These are phyloP conservation scores for Leccinum disarticulatum DNA, from an alignment of 768 basidiomycete species.

Conservation along the genomic window DNA sequence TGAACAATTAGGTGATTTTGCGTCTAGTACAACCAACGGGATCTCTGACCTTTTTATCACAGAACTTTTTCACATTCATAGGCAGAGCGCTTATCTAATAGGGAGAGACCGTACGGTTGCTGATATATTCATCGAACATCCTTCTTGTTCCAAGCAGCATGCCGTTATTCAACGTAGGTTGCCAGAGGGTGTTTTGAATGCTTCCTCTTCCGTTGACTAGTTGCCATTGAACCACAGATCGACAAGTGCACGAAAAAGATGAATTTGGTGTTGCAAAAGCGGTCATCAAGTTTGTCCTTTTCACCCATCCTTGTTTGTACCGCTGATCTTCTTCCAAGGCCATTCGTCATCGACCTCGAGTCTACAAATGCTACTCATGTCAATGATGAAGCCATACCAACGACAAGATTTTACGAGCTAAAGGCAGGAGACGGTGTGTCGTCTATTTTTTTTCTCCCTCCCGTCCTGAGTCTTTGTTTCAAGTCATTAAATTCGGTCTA, in stretches of 20 bases:
- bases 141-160: constrained; percentile 98
- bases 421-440: constrained; percentile 72
- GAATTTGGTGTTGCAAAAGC: constrained; percentile 80
- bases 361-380: constrained; percentile 97
- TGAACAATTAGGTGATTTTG: constrained; percentile 83
- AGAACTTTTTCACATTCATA: constrained; percentile 91
- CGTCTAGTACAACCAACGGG: not conserved
- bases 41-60: not conserved
- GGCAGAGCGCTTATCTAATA: constrained; percentile 92
- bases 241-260: constrained; percentile 82
- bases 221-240: constrained; percentile 45
- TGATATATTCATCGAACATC: constrained; percentile 90
- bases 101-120: constrained; percentile 87
- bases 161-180: constrained; percentile 88
- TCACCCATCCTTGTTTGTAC: constrained; percentile 3
- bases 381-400: constrained; percentile 82
- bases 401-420: constrained; percentile 85
- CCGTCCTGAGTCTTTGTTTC: constrained; percentile 8
- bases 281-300: constrained; percentile 71
- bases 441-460: not conserved
- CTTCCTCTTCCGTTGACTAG: constrained; percentile 5
- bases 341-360: constrained; percentile 96
- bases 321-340: constrained; percentile 46
- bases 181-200: not conserved
- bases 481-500: constrained; percentile 85